phyloP scores from a whole-genome alignment of 495 filamentous ascomycete species.

The Tuber indicum region DNA sequence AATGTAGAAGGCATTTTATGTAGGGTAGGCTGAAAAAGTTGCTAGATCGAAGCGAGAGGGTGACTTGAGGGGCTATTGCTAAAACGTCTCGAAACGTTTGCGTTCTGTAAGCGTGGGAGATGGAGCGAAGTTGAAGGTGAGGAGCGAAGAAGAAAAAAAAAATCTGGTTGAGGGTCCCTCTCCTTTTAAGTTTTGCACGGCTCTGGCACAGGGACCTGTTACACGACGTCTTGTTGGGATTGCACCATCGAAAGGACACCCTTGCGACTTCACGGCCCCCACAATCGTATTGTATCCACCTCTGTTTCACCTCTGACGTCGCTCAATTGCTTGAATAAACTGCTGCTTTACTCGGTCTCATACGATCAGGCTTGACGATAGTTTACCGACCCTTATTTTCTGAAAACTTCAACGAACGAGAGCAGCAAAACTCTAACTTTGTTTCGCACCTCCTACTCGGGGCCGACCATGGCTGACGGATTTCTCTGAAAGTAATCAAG shows the following conservation, averaged over 20 bases:
- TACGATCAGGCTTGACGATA: neutral
- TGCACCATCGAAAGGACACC: neutral
- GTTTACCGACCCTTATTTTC: neutral
- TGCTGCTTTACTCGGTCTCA: constrained; percentile 18
- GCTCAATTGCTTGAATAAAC: neutral
- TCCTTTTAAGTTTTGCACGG: constrained; percentile 36
- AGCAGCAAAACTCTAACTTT: neutral
- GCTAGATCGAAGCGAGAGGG: constrained; percentile 1
- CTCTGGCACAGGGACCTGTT: constrained; percentile 23
- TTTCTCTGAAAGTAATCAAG: neutral
- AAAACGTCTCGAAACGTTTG: neutral
- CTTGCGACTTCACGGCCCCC: neutral
- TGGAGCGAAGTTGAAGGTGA: constrained; percentile 27
- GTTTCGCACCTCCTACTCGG: neutral
- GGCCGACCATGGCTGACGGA: neutral
- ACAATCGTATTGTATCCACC: constrained; percentile 27
- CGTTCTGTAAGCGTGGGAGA: neutral
- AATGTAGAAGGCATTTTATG: constrained; percentile 53
- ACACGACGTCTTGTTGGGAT: constrained; percentile 6
- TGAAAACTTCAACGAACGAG: neutral
- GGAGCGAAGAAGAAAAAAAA: constrained; percentile 37
- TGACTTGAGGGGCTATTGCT: neutral
- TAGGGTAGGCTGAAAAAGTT: constrained; percentile 2
- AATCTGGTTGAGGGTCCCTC: constrained; percentile 30
- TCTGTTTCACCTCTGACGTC: constrained; percentile 11